Percentiles rank a stretch among this genome's conserved stretches.
Evolutionary conservation across 441 rosid genomes (phyloP).

Genomic region (Euphorbia schlechtendalii): DNA sequence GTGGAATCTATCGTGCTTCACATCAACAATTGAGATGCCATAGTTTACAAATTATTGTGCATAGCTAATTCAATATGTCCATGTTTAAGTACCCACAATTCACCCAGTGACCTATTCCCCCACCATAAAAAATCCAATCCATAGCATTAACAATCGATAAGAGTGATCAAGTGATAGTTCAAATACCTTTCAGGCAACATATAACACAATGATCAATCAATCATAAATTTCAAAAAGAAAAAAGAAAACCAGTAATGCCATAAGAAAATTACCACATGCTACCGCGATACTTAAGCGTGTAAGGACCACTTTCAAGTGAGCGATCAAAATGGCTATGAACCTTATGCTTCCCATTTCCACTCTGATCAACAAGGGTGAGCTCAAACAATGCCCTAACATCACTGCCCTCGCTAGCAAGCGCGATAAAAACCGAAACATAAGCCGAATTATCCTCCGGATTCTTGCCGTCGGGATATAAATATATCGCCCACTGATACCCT

Average conservation of each 20-base stretch:
- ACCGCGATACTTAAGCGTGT: too few species aligned
- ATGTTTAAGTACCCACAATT: not conserved
- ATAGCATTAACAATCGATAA: not conserved
- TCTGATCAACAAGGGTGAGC: slow-evolving; percentile 80
- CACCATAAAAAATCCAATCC: not conserved
- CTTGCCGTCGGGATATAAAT: too few species aligned
- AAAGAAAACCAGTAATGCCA: not conserved
- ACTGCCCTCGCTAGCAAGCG: slow-evolving; percentile 89
- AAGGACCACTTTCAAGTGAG: too few species aligned
- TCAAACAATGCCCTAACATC: slow-evolving; percentile 88
- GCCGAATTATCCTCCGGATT: slow-evolving; percentile 81
- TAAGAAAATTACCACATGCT: slow-evolving; percentile 66
- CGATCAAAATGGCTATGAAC: slow-evolving; percentile 95
- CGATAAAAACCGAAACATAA: slow-evolving; percentile 86
- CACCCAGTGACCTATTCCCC: slow-evolving; percentile 1
- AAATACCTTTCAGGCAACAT: not conserved
- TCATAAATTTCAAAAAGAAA: not conserved
- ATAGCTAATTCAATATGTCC: not conserved
- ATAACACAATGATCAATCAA: not conserved
- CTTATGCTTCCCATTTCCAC: slow-evolving; percentile 82
- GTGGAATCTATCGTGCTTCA: too few species aligned
- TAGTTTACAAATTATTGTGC: not conserved
- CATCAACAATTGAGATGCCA: not conserved
- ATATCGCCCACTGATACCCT: slow-evolving; percentile 91
- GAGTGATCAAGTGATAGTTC: not conserved